Evolutionary conservation across 1,139 yeast genomes (phyloP).

Genomic region (Geotrichum restrictum): DNA sequence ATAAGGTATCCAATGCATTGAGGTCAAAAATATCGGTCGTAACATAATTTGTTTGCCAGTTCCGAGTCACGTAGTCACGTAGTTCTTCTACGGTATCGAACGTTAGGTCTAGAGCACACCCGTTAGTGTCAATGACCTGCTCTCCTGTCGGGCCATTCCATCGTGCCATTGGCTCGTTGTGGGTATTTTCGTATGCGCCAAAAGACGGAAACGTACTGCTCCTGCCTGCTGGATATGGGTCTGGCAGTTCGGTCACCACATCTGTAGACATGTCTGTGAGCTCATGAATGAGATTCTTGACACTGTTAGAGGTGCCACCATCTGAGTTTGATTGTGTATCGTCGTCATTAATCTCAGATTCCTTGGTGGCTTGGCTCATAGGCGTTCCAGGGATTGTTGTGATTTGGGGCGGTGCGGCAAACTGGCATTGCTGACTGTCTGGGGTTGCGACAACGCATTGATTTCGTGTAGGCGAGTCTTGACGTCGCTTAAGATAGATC

Average conservation of each 20-base stretch:
- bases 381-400: background rate
- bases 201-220: background rate
- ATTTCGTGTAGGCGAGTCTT: background rate
- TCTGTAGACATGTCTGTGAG: slow-evolving; percentile 1
- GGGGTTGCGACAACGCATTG: background rate
- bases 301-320: background rate
- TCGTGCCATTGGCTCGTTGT: slow-evolving; percentile 1
- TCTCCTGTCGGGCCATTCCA: background rate
- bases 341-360: background rate
- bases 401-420: background rate
- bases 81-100: slow-evolving; percentile 46
- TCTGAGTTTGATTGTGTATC: background rate
- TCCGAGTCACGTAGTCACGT: slow-evolving; percentile 58
- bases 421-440: background rate
- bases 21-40: slow-evolving; percentile 49
- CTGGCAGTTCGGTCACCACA: background rate
- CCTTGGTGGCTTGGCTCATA: background rate
- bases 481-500: slow-evolving; percentile 16
- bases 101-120: slow-evolving; percentile 19
- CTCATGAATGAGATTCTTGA: slow-evolving; percentile 4
- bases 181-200: background rate
- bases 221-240: background rate
- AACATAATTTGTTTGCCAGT: slow-evolving; percentile 69
- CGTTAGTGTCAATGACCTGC: background rate
- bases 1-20: slow-evolving; percentile 47